Evolutionary conservation across 768 basidiomycete genomes (phyloP).

Genomic region (Phanerochaete sordida): DNA sequence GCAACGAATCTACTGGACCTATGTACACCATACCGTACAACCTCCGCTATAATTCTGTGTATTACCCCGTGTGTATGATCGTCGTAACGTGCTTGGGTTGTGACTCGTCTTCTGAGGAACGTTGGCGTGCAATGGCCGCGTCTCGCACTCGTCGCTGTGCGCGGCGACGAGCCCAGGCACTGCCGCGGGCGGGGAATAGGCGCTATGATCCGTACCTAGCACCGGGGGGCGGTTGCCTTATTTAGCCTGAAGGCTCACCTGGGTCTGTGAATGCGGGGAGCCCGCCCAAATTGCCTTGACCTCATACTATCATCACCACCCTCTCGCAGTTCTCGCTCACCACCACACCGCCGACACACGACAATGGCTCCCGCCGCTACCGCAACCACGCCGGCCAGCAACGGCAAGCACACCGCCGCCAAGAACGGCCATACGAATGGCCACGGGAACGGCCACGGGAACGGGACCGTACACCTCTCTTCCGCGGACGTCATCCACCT

Average conservation of each 20-base stretch:
- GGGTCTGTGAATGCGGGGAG: slow-evolving; percentile 3
- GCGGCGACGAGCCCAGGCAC: not conserved
- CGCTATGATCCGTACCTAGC: slow-evolving; percentile 9
- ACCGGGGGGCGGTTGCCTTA: not conserved
- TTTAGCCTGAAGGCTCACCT: not conserved
- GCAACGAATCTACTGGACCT: not conserved
- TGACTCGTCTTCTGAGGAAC: not conserved
- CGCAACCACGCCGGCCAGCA: not conserved
- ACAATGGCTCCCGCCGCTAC: slow-evolving; percentile 14
- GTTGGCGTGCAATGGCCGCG: too few species aligned
- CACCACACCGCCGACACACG: not conserved
- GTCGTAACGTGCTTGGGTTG: not conserved
- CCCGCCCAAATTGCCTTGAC: not conserved
- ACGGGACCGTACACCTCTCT: slow-evolving; percentile 31
- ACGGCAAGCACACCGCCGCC: not conserved
- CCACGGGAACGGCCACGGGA: slow-evolving; percentile 14
- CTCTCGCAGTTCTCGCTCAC: not conserved
- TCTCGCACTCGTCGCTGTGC: too few species aligned
- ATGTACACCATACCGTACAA: not conserved
- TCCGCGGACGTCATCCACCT: slow-evolving; percentile 74
- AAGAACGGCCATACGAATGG: slow-evolving; percentile 7
- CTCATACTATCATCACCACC: slow-evolving; percentile 7
- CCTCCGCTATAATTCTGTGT: not conserved
- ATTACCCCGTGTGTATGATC: not conserved
- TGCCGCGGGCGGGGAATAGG: not conserved